phyloP scores from a whole-genome alignment of 352 stramenopile species.

The Globisporangium megalacanthum region DNA sequence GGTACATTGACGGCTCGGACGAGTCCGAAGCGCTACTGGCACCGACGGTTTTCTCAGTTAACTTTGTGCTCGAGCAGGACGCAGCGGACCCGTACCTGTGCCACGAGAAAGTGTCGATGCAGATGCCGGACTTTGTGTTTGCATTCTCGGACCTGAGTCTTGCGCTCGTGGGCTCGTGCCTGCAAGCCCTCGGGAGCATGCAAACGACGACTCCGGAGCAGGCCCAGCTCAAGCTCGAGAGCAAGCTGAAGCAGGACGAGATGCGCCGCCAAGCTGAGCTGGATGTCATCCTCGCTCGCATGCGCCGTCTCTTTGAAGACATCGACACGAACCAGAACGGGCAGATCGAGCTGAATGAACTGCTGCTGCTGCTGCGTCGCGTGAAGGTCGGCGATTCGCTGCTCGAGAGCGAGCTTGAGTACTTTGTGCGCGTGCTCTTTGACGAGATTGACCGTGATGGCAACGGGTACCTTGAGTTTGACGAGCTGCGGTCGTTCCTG shows the following conservation, averaged over 20 bases:
- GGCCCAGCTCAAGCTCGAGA: constrained; percentile 47
- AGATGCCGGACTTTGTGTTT: constrained; percentile 58
- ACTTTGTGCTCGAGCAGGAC: constrained; percentile 53
- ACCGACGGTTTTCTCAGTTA: constrained; percentile 37
- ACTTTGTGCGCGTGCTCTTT: constrained; percentile 63
- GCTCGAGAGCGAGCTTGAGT: constrained; percentile 55
- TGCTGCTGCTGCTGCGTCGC: constrained; percentile 51
- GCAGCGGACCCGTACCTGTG: constrained; percentile 24
- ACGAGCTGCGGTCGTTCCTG: constrained; percentile 88
- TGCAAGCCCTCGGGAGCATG: constrained; percentile 39
- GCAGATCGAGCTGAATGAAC: constrained; percentile 54
- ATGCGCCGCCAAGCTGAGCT: constrained; percentile 47
- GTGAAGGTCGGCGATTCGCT: constrained; percentile 64
- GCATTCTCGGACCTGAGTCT: constrained; percentile 68
- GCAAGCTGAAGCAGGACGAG: constrained; percentile 45
- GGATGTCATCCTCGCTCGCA: constrained; percentile 39
- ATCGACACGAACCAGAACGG: constrained; percentile 69
- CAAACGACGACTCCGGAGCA: constrained; percentile 61
- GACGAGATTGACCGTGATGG: constrained; percentile 92
- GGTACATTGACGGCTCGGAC: constrained; percentile 39
- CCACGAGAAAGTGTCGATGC: constrained; percentile 45
- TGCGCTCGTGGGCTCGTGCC: constrained; percentile 50
- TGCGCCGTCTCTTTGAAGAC: constrained; percentile 63
- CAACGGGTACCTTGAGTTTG: constrained; percentile 91
- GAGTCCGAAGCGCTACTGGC: constrained; percentile 39